phyloP scores from a whole-genome alignment of 2,329 filamentous ascomycete species.

The Thermothelomyces thermophilus region DNA sequence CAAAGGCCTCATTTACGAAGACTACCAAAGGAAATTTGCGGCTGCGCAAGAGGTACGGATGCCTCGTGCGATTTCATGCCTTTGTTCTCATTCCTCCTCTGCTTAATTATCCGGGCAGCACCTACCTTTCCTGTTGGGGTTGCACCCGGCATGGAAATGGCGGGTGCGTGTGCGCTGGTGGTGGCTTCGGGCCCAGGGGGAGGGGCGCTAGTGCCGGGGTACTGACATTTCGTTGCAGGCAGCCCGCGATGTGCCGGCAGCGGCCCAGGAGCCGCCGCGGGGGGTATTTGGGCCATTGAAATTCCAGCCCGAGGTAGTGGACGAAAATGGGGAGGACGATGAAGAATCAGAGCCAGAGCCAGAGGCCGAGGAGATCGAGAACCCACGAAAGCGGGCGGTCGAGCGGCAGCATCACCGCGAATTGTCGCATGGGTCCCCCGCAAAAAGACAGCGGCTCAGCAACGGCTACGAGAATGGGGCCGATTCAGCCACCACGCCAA shows the following conservation, averaged over 20 bases:
- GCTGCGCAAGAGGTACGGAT: conserved; percentile 42
- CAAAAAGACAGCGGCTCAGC: conserved; percentile 54
- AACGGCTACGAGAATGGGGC: conserved; percentile 55
- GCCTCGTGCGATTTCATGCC: conserved; percentile 5
- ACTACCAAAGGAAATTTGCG: conserved; percentile 47
- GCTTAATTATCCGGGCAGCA: conserved; percentile 7
- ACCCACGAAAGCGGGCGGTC: conserved; percentile 45
- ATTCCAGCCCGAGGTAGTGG: conserved; percentile 34
- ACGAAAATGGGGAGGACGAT: conserved; percentile 34
- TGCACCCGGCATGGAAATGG: conserved; percentile 18
- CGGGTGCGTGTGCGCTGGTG: conserved; percentile 13
- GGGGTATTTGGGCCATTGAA: conserved; percentile 54
- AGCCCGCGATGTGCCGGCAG: conserved; percentile 41
- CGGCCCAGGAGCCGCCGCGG: conserved; percentile 41
- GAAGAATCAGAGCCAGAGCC: conserved; percentile 33
- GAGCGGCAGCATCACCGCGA: conserved; percentile 40
- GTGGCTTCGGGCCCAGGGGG: conserved; percentile 8
- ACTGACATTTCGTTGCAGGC: conserved; percentile 43
- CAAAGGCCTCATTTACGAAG: conserved; percentile 56
- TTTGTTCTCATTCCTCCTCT: neutral
- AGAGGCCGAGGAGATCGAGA: conserved; percentile 35
- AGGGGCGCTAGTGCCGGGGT: conserved; percentile 22
- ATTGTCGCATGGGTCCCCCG: conserved; percentile 48
- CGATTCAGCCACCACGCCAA: conserved; percentile 48
- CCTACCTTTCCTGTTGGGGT: conserved; percentile 16